Evolutionary conservation across 129 eudicot genomes (phyloP), one percentile per base, ranked within the genome.

Genomic region (Heracleum sosnowskyi): DNA sequence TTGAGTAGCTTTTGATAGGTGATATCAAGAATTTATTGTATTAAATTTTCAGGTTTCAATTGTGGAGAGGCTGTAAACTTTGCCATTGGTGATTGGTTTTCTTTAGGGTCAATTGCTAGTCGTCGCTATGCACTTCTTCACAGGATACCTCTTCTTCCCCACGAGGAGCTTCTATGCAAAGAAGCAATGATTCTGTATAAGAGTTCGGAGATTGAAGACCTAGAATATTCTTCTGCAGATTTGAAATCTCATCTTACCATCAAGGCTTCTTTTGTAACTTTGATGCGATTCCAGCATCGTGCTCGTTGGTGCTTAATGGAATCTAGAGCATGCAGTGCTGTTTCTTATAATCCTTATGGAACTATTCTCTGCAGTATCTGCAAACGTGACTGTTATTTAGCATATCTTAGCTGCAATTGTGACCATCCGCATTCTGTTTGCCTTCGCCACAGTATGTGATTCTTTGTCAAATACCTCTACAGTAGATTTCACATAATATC

Each of bases 11-110:
- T 41, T 72, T 11, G 8, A 28, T 72, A 3, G 22, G 44, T 17
- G 7, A 72, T 73, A 10, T 63, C 39, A 5, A 33, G 20, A 13
- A n/a, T 47, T 26, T 36, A 8, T 78, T 76, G 55, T 57, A 72
- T 69, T 34, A 6, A 53, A 34, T 36, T 36, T 44, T 73, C 82
- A 94, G 98, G 98, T 84, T 94, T 91, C 55, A 94, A 94, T 78
- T 94, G 98, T 86, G 93, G 97, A 1, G 98, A 94, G 78, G 99
- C 99, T 40, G 99, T 96, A 34, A 96, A 96, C 84, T 96, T 96
- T 85, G 99, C 99, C 20, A 81, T 87, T 57, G 93, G 98, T 49
- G 97, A 94, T 78, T 94, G 98, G 98, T 94, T 94, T 82, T 88
- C 92, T 16, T 77, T 94, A 78, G 97, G 97, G 31, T 86, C 96